Evolutionary conservation across 129 eudicot genomes (phyloP).

Genomic region (Flaveria trinervia): DNA sequence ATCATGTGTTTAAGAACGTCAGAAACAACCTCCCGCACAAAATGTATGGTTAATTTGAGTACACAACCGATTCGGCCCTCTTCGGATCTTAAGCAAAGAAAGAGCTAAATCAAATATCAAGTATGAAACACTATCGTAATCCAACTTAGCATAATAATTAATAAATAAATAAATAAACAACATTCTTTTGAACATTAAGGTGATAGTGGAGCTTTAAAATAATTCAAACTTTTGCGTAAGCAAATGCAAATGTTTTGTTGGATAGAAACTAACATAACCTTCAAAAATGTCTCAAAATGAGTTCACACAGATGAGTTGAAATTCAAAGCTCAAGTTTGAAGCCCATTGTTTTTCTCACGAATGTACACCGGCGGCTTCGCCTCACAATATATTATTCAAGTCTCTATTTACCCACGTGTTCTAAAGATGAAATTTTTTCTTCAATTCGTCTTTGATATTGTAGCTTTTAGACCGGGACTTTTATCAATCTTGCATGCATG

Average conservation of each 20-base stretch:
- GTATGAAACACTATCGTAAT: too few species aligned
- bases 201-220: neutral
- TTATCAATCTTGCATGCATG: slow-evolving; percentile 17
- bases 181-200: neutral
- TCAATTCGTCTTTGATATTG: neutral
- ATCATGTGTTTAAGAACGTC: too few species aligned
- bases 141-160: neutral
- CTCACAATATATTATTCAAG: slow-evolving; percentile 5
- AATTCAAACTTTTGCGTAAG: slow-evolving; percentile 4
- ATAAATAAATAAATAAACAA: too few species aligned
- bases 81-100: too few species aligned
- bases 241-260: slow-evolving; percentile 15
- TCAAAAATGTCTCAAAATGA: neutral
- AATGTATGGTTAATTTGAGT: too few species aligned
- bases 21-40: too few species aligned
- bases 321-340: slow-evolving; percentile 20
- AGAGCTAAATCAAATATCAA: too few species aligned
- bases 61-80: too few species aligned
- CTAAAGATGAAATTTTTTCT: neutral
- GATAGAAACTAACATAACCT: neutral
- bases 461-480: slow-evolving; percentile 19
- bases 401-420: slow-evolving; percentile 24
- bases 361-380: slow-evolving; percentile 26
- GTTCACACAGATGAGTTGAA: slow-evolving; percentile 5
- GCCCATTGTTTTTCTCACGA: neutral